These are phyloP conservation scores for Colletotrichum scovillei DNA, from an alignment of 2,329 filamentous ascomycete genomes.

Conservation along the genomic window DNA sequence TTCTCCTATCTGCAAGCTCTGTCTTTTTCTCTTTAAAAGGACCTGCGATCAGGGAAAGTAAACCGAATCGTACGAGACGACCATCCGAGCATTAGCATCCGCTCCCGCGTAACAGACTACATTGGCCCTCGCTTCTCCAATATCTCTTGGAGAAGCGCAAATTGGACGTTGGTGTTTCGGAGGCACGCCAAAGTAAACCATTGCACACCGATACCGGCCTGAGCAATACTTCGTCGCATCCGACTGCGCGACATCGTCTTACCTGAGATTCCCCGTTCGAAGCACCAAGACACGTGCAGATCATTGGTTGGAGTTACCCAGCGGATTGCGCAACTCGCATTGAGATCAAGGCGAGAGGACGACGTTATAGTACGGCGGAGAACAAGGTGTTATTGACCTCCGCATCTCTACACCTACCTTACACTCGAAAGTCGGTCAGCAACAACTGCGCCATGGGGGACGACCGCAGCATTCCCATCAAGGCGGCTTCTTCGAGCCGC, in stretches of 20 bases:
- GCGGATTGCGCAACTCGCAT: background rate
- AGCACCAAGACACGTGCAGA: background rate
- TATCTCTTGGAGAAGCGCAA: background rate
- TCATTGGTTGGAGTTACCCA: background rate
- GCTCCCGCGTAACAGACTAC: background rate
- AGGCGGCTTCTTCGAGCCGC: slow-evolving; percentile 35
- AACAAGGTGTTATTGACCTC: background rate
- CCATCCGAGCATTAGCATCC: background rate
- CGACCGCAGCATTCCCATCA: slow-evolving; percentile 30
- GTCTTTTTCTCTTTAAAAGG: background rate
- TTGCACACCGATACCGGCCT: slow-evolving; percentile 28
- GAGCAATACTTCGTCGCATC: background rate
- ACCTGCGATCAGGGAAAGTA: background rate
- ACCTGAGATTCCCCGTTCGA: slow-evolving; percentile 6
- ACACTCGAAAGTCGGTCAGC: background rate
- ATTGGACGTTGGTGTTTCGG: background rate
- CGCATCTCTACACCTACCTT: background rate
- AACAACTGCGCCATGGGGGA: slow-evolving; percentile 28
- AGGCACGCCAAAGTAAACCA: background rate
- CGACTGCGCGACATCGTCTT: slow-evolving; percentile 5
- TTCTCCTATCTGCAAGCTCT: slow-evolving; percentile 7
- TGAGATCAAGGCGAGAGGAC: background rate
- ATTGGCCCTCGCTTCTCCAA: background rate
- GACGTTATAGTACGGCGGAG: background rate
- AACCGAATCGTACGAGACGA: slow-evolving; percentile 7